Base-by-base conservation (phyloP, 2,329 filamentous ascomycete species). In the Colletotrichum karsti region DNA sequence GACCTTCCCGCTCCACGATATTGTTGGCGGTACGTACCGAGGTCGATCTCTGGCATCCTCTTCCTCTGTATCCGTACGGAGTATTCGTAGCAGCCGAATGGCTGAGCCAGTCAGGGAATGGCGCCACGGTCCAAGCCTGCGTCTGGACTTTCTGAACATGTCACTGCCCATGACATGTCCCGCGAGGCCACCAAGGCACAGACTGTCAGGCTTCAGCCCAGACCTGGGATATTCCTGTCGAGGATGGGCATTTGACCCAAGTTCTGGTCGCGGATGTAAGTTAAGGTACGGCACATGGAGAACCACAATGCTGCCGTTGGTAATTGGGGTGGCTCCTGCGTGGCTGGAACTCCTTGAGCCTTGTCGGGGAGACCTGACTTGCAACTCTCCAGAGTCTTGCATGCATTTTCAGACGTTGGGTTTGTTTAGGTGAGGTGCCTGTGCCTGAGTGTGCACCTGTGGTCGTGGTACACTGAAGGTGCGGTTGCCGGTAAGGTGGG, bases 401-500 rank as follows among this genome's bases (percentile, higher is more conserved):
- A 26, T 50, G 20, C 42, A 22, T 22, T 46, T 18, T 22, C 20
- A 15, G 42, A 22, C 24, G 42, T 46, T 46, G 24, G 42, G 20
- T 18, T 46, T 46, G 42, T 18, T 46, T 18, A 46, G 18, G 42
- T 22, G 42, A 18, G 20, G 24, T 46, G 42, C 20, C n/a, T n/a
- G n/a, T n/a, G n/a, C n/a, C n/a, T n/a, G n/a, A n/a, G n/a, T n/a
- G n/a, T n/a, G n/a, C n/a, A n/a, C n/a, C n/a, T n/a, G n/a, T n/a
- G n/a, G n/a, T n/a, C n/a, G n/a, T n/a, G n/a, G n/a, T n/a, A n/a
- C n/a, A n/a, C n/a, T 28, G 28, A 15, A n/a, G 15, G 48, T 53
- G 44, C n/a, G 63, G 60, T 65, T 65, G 65, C 65, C 22, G 60
- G 60, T 65, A 53, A 59, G 60, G 65, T 58, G 65, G 65, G 56